These are phyloP conservation scores for Mycena metata DNA, from an alignment of 768 basidiomycete genomes.

Conservation along the genomic window DNA sequence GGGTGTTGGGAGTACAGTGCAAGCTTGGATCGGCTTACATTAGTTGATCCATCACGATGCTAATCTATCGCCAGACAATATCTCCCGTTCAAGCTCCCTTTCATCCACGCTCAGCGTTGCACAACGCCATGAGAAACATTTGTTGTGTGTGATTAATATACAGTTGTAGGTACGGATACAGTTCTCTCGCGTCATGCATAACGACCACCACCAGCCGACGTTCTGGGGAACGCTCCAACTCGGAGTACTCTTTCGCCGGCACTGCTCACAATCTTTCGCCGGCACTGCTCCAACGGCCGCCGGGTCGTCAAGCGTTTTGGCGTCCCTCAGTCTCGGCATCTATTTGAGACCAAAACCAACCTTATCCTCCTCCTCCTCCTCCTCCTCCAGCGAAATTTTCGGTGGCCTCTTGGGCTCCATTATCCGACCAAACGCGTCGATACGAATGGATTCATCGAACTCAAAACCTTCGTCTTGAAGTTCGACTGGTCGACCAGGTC, in stretches of 20 bases:
- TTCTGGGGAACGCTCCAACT: too few relatives aligned
- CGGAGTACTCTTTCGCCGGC: too few relatives aligned
- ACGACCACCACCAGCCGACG: not conserved
- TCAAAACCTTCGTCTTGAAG: not conserved
- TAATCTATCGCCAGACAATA: conserved; percentile 1
- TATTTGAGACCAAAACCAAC: conserved; percentile 15
- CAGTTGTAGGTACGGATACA: conserved; percentile 26
- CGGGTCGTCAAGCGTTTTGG: not conserved
- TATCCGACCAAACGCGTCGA: conserved; percentile 19
- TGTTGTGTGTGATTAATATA: conserved; percentile 19
- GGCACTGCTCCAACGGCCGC: too few relatives aligned
- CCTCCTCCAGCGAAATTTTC: not conserved
- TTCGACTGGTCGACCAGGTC: too few relatives aligned
- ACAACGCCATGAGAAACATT: not conserved
- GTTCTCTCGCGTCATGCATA: conserved; percentile 8
- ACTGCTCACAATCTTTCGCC: too few relatives aligned
- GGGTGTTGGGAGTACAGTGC: conserved; percentile 17
- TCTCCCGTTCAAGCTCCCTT: not conserved
- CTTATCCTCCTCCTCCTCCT: conserved; percentile 9
- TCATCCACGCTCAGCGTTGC: not conserved
- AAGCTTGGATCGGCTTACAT: conserved; percentile 2
- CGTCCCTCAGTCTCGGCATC: too few relatives aligned
- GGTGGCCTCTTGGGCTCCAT: not conserved
- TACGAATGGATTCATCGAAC: not conserved
- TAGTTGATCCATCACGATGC: conserved; percentile 7